Conservation (phyloP, 345 rosid genomes). For the Sisymbrium irio region DNA sequence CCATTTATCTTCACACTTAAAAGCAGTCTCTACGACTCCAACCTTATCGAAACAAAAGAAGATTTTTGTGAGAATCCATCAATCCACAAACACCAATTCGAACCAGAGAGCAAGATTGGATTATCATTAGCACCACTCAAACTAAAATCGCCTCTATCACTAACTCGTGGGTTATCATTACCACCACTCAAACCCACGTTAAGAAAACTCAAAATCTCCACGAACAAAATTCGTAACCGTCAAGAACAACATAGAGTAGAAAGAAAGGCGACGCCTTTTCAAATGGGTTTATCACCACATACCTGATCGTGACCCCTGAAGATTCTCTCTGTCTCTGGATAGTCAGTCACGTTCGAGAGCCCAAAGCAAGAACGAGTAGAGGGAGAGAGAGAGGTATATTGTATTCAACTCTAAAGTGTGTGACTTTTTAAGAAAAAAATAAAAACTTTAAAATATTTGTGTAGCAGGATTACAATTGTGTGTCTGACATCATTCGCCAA, state of each 20-base stretch:
- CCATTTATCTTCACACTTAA: slow-evolving; percentile 43
- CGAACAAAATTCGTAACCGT: neutral
- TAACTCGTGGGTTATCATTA: neutral
- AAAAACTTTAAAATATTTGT: neutral
- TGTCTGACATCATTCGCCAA: slow-evolving; percentile 27
- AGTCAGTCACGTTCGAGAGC: slow-evolving; percentile 16
- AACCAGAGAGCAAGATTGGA: neutral
- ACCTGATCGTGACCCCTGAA: slow-evolving; percentile 19
- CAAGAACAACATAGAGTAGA: neutral
- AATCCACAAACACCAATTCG: neutral
- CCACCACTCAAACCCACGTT: neutral
- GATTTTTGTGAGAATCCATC: neutral
- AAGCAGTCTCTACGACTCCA: slow-evolving; percentile 1
- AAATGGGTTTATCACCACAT: slow-evolving; percentile 7
- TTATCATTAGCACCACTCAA: no score
- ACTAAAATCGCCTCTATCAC: no score
- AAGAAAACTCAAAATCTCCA: neutral
- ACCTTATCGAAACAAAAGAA: neutral
- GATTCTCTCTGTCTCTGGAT: neutral
- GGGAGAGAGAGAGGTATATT: slow-evolving; percentile 17
- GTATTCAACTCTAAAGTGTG: neutral
- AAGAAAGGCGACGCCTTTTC: slow-evolving; percentile 19
- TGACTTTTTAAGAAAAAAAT: neutral
- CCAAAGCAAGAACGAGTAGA: slow-evolving; percentile 1
- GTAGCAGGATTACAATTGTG: slow-evolving; percentile 35